These are phyloP conservation scores for Lasiodiplodia gonubiensis DNA, from an alignment of 2,329 filamentous ascomycete genomes.

Conservation along the genomic window DNA sequence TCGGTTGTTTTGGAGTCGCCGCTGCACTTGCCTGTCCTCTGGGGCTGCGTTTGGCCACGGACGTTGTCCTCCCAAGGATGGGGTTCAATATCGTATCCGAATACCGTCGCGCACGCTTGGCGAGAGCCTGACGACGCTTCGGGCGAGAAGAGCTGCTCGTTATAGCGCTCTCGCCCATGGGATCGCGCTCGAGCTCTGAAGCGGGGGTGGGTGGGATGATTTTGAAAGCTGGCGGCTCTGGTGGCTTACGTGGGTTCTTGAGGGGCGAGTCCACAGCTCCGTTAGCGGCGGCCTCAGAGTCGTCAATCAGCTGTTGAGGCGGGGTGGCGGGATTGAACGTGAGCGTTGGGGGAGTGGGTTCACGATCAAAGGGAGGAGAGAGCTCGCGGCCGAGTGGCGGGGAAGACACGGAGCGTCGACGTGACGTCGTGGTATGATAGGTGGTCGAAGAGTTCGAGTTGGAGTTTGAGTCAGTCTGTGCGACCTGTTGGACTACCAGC, in stretches of 20 bases:
- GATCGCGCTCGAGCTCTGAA: constrained; percentile 52
- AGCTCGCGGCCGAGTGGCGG: constrained; percentile 10
- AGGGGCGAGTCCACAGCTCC: constrained; percentile 61
- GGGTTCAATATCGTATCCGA: constrained; percentile 53
- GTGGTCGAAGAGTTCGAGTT: constrained; percentile 15
- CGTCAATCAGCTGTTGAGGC: constrained; percentile 38
- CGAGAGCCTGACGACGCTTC: constrained; percentile 47
- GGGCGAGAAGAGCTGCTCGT: constrained; percentile 39
- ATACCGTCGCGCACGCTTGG: constrained; percentile 53
- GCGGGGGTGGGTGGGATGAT: constrained; percentile 61
- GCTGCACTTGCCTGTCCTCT: constrained; percentile 33
- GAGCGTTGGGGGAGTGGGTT: constrained; percentile 37
- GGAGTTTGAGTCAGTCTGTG: constrained; percentile 38
- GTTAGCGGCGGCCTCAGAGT: neutral
- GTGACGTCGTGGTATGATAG: constrained; percentile 1
- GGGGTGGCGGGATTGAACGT: constrained; percentile 43
- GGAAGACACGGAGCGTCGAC: constrained; percentile 6
- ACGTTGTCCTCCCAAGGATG: constrained; percentile 40
- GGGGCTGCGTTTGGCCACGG: constrained; percentile 20
- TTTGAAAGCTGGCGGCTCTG: constrained; percentile 61
- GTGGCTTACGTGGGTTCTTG: constrained; percentile 63
- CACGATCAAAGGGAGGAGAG: constrained; percentile 7
- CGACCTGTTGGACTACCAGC: constrained; percentile 64
- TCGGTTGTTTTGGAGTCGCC: constrained; percentile 36
- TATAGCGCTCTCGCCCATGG: constrained; percentile 30